A percentile compares a stretch with the other conserved stretches of the same genome.
These are phyloP conservation scores for Annulohypoxylon moriforme DNA, from an alignment of 495 filamentous ascomycete species.

Conservation along the genomic window DNA sequence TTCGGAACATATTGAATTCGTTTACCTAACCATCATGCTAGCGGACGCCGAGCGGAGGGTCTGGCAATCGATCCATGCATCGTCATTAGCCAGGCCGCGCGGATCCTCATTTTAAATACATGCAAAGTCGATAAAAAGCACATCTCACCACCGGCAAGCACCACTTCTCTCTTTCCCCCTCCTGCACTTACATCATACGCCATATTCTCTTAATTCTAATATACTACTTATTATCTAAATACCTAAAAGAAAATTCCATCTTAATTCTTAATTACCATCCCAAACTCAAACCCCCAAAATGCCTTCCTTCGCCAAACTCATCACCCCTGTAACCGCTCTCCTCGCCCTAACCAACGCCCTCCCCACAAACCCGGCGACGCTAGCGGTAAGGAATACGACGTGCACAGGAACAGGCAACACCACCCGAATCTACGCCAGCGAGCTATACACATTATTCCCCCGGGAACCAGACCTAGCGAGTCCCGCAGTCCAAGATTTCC, in stretches of 20 bases:
- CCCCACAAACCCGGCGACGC: neutral
- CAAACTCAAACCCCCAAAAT: constrained; percentile 9
- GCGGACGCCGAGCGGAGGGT: neutral
- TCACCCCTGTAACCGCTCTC: constrained; percentile 1
- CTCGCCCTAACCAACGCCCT: neutral
- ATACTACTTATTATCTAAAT: neutral
- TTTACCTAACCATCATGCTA: neutral
- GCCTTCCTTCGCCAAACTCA: constrained; percentile 18
- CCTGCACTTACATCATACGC: neutral
- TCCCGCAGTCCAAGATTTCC: constrained; percentile 4
- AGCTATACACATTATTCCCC: constrained; percentile 21
- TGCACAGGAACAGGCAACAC: constrained; percentile 5
- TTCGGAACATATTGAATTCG: neutral
- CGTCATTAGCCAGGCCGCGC: neutral
- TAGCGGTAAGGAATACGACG: neutral
- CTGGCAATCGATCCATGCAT: constrained; percentile 2
- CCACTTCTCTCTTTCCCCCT: neutral
- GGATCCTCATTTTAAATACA: constrained; percentile 7
- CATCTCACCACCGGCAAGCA: constrained; percentile 1
- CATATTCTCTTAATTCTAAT: neutral
- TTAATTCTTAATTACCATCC: neutral
- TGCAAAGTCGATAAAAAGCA: constrained; percentile 1
- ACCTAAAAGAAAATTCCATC: neutral
- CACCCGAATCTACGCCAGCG: constrained; percentile 14
- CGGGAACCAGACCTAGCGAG: neutral